Base-by-base conservation (phyloP, 2,329 filamentous ascomycete species). In the Colletotrichum brevisporum region DNA sequence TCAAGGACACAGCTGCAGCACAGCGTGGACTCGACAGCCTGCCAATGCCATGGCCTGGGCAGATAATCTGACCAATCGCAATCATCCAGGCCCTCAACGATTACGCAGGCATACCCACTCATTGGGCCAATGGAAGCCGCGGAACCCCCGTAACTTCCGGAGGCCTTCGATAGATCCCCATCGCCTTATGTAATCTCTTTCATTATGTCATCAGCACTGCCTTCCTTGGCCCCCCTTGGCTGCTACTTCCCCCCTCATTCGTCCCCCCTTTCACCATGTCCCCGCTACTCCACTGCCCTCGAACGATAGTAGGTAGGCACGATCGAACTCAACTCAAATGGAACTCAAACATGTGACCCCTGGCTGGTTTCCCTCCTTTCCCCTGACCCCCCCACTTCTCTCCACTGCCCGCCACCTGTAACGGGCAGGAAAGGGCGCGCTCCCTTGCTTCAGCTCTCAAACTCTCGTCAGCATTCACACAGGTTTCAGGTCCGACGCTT, bases 131-230 rank as follows among this genome's bases (percentile, higher is more conserved):
- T 41, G 63, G 31, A 53, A 66, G 13, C 56, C 8, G 12, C 16
- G 48, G 16, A 24, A 54, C 21, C 31, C 18, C 41, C 31, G 31
- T 36, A 36, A 6, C 31, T 36, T 36, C 31, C 31, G 31, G 31
- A 36, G 31, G 31, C 31, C 31, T 36, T 36, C 31, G 31, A 36
- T 10, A 36, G 31, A 36, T 24, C 21, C 31, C 10, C 4, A 9
- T 1, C 10, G 31, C 31, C 31, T 36, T 36, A 36, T 36, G 31
- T 36, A 36, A 36, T 9, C 10, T 2, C 27, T 8, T 31, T 2
- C 24, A 47, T 66, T 69, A 69, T 69, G 62, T 69, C 66, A 69
- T 47, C 55, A 12, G 66, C 66, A 66, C 66, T 41, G 66, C 66
- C 66, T 60, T 55, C 3, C 51, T 66, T 50, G 31, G 60, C 45